These are phyloP conservation scores for Malassezia japonica DNA, from an alignment of 1,284 basidiomycete genomes.

Conservation along the genomic window DNA sequence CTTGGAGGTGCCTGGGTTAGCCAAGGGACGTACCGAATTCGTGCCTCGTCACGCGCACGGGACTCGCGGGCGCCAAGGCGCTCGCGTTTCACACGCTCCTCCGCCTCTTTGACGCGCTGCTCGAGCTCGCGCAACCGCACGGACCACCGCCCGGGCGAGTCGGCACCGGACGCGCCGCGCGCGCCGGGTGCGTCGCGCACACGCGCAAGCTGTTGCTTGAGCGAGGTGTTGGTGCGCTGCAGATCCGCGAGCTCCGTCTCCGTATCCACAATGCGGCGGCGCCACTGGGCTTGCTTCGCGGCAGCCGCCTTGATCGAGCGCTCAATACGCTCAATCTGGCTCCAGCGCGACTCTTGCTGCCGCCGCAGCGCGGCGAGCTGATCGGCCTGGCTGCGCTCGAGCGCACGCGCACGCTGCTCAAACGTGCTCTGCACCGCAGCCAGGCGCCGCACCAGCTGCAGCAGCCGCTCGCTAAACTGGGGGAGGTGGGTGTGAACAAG, in stretches of 20 bases:
- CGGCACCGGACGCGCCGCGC: background rate
- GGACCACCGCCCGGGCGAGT: conserved; percentile 21
- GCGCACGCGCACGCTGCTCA: conserved; percentile 72
- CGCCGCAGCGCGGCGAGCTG: conserved; percentile 68
- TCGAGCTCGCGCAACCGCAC: conserved; percentile 61
- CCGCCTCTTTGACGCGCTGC: conserved; percentile 66
- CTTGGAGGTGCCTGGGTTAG: conserved; percentile 10
- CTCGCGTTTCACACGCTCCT: conserved; percentile 90
- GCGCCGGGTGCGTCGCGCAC: background rate
- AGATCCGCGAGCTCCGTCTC: conserved; percentile 70
- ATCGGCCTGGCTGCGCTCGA: conserved; percentile 63
- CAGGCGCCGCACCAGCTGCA: conserved; percentile 71
- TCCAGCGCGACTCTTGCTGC: conserved; percentile 78
- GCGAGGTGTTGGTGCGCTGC: conserved; percentile 65
- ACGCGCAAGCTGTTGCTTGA: conserved; percentile 61
- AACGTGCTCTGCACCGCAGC: conserved; percentile 74
- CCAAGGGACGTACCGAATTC: conserved; percentile 11
- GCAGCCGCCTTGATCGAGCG: conserved; percentile 70
- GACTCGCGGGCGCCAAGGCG: conserved; percentile 84
- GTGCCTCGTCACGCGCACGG: conserved; percentile 37
- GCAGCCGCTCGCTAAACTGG: conserved; percentile 89
- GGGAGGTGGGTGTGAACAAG: conserved; percentile 69
- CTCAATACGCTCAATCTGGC: conserved; percentile 88
- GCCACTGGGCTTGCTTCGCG: conserved; percentile 75
- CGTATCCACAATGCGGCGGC: conserved; percentile 67